Evolutionary conservation across 148 eudicot species (phyloP), one percentile per base, ranked within the genome.

Genomic region (Diospyros kaki): DNA sequence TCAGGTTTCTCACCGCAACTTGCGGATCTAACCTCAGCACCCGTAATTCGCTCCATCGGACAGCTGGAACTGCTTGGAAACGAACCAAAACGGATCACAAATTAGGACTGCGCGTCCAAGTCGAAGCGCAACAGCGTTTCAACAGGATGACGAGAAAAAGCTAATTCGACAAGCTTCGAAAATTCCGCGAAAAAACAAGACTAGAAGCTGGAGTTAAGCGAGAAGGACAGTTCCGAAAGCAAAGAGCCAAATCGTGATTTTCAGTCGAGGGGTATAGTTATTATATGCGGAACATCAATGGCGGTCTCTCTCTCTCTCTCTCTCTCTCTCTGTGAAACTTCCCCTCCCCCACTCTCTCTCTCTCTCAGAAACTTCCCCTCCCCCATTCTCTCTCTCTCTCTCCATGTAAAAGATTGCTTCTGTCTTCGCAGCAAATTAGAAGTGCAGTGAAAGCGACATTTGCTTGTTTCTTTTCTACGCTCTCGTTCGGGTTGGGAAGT

Each of bases 21-120:
- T 41, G 58, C 77, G 75, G 89, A 83, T 90, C 86, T 84, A 71
- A 81, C 55, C 58, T 78, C 83, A 8, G 78, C 46, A 52, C 74
- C 66, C 11, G 74, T 63, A 72, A 69, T 74, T 42, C 77, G 66
- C 75, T 87, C 93, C 87, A 83, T 80, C 9, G 18, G 43, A 51
- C 13, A 28, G 50, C 40, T 1, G 4, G 13, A 58, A 43, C 6
- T 17, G 38, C 10, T 28, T 58, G 56, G 3, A 66, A 9, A 55
- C 6, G 62, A 73, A 52, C 54, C 18, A 59, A 41, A 53, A 58
- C 40, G 5, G 41, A 9, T 14, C 69, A 46, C 40, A 69, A 67
- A 67, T 7, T 50, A 28, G 28, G 28, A 28, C 28, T 28, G 28
- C 0, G 50, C 5, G 3, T 60, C 44, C 17, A 46, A 64, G 12